A percentile compares a stretch with the other conserved stretches of the same genome.
phyloP scores from a whole-genome alignment of 2,329 filamentous ascomycete species.

The Ceratocystis huliohia region DNA sequence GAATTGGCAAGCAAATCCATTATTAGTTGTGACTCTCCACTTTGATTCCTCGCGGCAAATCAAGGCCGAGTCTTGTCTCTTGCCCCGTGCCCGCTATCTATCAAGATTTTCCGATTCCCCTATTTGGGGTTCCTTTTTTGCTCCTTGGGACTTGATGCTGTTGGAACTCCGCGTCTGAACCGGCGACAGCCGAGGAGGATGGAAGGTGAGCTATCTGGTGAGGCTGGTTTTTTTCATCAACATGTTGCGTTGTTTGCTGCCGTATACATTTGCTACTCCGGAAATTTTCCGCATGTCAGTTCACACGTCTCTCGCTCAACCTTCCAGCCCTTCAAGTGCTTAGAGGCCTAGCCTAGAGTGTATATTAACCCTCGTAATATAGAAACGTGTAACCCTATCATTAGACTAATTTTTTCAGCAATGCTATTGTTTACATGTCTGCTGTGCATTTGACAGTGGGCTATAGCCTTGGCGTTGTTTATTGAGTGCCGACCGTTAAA shows the following conservation, averaged over 20 bases:
- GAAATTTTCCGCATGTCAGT: neutral
- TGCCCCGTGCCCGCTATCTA: neutral
- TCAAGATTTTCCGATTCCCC: no score
- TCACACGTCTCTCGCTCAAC: no score
- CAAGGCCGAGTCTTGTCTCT: neutral
- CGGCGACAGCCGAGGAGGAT: neutral
- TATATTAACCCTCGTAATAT: neutral
- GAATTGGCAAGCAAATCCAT: neutral
- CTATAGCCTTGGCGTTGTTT: neutral
- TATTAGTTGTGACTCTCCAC: neutral
- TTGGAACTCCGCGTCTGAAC: no score
- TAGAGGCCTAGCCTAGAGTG: neutral
- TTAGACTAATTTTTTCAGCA: neutral
- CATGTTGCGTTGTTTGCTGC: no score
- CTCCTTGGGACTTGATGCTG: no score
- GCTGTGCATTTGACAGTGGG: neutral
- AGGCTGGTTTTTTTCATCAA: no score
- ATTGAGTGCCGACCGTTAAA: neutral
- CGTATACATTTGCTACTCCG: neutral
- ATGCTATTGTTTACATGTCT: neutral
- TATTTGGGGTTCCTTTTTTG: no score
- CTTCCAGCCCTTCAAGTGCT: neutral
- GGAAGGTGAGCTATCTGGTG: neutral
- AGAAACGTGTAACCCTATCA: neutral
- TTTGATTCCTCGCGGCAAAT: neutral